Evolutionary conservation across 352 stramenopile species (phyloP).

Genomic region (Globisporangium echinulatum): DNA sequence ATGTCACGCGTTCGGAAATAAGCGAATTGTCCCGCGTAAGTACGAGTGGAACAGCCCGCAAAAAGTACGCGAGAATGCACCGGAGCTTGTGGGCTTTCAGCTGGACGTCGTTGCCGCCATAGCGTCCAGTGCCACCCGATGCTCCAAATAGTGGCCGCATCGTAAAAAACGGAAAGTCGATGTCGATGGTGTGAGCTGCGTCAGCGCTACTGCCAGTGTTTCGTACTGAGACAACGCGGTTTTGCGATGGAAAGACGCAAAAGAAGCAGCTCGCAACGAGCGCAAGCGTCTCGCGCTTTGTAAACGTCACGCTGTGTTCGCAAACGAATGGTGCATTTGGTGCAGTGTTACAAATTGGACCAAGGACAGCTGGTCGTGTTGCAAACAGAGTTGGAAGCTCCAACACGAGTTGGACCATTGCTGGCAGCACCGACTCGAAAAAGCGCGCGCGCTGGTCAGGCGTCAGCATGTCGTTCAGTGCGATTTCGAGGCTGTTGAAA

Average conservation of each 20-base stretch:
- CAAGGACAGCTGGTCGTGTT: constrained; percentile 28
- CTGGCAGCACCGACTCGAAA: constrained; percentile 39
- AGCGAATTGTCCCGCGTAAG: neutral
- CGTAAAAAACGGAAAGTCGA: constrained; percentile 52
- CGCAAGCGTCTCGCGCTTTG: constrained; percentile 37
- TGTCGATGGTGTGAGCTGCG: constrained; percentile 1
- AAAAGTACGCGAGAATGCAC: constrained; percentile 67
- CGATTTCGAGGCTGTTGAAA: constrained; percentile 34
- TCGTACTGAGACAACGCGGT: constrained; percentile 2
- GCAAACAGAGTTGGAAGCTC: constrained; percentile 45
- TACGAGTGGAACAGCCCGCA: constrained; percentile 35
- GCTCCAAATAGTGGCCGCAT: constrained; percentile 35
- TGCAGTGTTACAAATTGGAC: constrained; percentile 8
- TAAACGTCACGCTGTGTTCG: constrained; percentile 25
- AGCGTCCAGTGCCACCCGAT: constrained; percentile 9
- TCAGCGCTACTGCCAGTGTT: no score
- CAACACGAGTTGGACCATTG: constrained; percentile 42
- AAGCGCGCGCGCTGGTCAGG: constrained; percentile 21
- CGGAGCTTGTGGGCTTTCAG: constrained; percentile 67
- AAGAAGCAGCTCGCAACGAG: constrained; percentile 61
- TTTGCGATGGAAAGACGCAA: constrained; percentile 48
- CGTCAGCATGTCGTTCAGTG: constrained; percentile 38
- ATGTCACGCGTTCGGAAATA: constrained; percentile 45
- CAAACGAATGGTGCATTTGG: constrained; percentile 10
- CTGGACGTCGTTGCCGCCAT: constrained; percentile 7